Conservation (phyloP, 257 asterid species). For the Orobanche coerulescens region DNA sequence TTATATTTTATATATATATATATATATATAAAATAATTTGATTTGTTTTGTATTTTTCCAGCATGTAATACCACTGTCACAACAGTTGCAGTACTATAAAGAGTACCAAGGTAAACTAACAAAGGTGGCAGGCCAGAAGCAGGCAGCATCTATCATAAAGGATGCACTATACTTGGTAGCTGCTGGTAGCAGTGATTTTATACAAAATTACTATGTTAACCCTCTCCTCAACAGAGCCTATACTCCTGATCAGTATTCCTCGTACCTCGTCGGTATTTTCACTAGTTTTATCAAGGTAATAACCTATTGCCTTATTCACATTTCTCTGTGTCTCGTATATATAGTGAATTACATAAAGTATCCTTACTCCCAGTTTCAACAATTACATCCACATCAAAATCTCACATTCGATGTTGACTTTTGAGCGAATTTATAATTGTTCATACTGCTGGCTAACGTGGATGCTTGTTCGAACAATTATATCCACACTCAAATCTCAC, state of each 20-base stretch:
- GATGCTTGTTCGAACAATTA: too few species aligned
- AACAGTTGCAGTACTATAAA: conserved; percentile 55
- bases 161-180: conserved; percentile 58
- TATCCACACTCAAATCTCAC: too few species aligned
- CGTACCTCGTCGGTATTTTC: conserved; percentile 57
- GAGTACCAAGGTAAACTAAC: conserved; percentile 72
- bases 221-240: conserved; percentile 58
- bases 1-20: too few species aligned
- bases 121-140: conserved; percentile 47
- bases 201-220: conserved; percentile 83
- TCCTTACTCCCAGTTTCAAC: too few species aligned
- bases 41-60: conserved; percentile 27
- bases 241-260: conserved; percentile 69
- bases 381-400: too few species aligned
- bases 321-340: too few species aligned
- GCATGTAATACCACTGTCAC: conserved; percentile 75
- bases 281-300: conserved; percentile 51
- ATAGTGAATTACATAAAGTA: too few species aligned
- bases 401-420: too few species aligned
- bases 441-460: too few species aligned
- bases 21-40: not conserved
- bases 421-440: too few species aligned
- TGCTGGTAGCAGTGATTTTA: conserved; percentile 74
- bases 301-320: too few species aligned
- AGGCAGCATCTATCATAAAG: conserved; percentile 46